These are phyloP conservation scores for Aspergillus funiculosus DNA, from an alignment of 495 filamentous ascomycete genomes.

Conservation along the genomic window DNA sequence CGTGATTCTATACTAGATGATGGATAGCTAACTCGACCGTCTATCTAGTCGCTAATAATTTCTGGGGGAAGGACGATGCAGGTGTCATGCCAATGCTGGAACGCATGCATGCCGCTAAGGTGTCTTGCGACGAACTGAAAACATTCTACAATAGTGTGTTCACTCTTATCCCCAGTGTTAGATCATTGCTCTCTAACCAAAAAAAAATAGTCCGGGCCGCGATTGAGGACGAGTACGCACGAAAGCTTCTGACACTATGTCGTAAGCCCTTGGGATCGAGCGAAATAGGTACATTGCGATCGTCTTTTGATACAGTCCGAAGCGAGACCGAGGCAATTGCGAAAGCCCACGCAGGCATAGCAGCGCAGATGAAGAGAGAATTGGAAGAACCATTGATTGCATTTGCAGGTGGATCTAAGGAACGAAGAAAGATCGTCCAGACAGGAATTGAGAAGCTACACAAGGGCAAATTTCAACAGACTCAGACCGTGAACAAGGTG, in stretches of 20 bases:
- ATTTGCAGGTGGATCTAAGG: constrained; percentile 90
- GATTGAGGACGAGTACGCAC: constrained; percentile 97
- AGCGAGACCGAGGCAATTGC: constrained; percentile 92
- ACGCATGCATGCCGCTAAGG: constrained; percentile 93
- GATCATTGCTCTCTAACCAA: constrained; percentile 2
- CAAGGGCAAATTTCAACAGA: constrained; percentile 90
- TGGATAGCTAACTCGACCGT: constrained; percentile 15
- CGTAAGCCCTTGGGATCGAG: constrained; percentile 86
- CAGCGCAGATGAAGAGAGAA: constrained; percentile 90
- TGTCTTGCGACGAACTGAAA: constrained; percentile 90
- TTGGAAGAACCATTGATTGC: constrained; percentile 91
- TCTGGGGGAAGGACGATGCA: constrained; percentile 99
- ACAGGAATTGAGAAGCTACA: constrained; percentile 85
- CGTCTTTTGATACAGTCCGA: constrained; percentile 79
- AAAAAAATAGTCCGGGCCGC: constrained; percentile 66
- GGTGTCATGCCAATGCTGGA: constrained; percentile 88
- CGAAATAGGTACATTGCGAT: constrained; percentile 76
- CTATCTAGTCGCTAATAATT: constrained; percentile 89
- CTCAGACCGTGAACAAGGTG: constrained; percentile 84
- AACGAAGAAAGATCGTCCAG: constrained; percentile 93
- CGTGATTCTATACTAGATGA: background rate
- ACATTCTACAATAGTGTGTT: constrained; percentile 75
- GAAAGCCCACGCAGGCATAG: constrained; percentile 86
- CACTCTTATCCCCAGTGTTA: background rate
- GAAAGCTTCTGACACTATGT: constrained; percentile 78